phyloP scores from a whole-genome alignment of 306 rosid species.

The Glycine soja region DNA sequence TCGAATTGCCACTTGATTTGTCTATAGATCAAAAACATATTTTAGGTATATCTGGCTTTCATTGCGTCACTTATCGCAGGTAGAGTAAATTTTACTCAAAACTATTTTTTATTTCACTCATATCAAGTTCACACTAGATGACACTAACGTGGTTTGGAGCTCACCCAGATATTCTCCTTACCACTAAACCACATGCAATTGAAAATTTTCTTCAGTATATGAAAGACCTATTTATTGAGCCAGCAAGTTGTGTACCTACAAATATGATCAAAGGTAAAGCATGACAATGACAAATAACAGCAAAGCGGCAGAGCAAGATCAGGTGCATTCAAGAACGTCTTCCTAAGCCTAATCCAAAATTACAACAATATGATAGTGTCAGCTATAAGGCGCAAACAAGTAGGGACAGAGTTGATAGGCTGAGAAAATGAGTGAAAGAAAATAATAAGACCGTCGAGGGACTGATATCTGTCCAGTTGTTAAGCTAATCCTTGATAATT shows the following conservation, averaged over 20 bases:
- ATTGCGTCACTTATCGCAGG: not conserved
- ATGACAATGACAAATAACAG: constrained; percentile 1
- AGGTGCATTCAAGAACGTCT: not conserved
- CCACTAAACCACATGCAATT: not conserved
- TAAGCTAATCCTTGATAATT: not conserved
- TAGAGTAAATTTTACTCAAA: not conserved
- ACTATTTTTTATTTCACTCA: not conserved
- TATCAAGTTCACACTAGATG: not conserved
- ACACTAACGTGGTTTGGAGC: not conserved
- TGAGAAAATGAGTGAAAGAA: not conserved
- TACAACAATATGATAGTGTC: not conserved
- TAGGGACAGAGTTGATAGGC: not conserved
- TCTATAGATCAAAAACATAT: not conserved
- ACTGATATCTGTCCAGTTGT: not conserved
- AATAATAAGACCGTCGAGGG: not conserved
- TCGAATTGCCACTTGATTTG: not conserved
- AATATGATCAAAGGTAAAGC: not conserved
- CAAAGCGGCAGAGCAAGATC: not conserved
- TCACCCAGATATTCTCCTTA: not conserved
- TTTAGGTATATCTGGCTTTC: not conserved
- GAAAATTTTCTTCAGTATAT: not conserved
- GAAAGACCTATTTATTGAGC: not conserved
- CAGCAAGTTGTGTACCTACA: not conserved
- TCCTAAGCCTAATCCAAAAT: no score
- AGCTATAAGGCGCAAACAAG: not conserved